Conservation (phyloP, 495 filamentous ascomycete species). For the Amorphotheca resinae region DNA sequence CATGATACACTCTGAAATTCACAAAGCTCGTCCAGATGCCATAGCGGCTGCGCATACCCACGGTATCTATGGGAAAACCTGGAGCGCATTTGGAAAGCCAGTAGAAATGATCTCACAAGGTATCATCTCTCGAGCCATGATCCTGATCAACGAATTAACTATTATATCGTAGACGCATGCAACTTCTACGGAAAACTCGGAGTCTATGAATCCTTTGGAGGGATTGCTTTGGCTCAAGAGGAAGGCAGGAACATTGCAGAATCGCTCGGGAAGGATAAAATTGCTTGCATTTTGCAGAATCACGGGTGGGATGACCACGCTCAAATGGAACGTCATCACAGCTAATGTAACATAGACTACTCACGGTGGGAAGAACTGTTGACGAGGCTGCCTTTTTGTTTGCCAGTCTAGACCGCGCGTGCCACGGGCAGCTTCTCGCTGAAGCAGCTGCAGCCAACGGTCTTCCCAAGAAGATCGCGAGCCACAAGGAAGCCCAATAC, state of each 20-base stretch:
- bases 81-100: neutral
- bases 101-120: too few relatives aligned
- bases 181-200: too few relatives aligned
- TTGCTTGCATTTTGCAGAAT: neutral
- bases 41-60: neutral
- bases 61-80: neutral
- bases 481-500: too few relatives aligned
- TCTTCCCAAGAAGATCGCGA: too few relatives aligned
- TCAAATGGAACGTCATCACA: too few relatives aligned
- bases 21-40: neutral
- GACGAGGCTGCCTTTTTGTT: slow-evolving; percentile 43
- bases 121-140: too few relatives aligned
- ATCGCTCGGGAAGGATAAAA: neutral
- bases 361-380: too few relatives aligned
- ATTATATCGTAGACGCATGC: too few relatives aligned
- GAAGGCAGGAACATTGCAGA: neutral
- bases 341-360: too few relatives aligned
- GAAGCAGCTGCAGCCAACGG: slow-evolving; percentile 24
- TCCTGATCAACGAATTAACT: too few relatives aligned
- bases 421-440: slow-evolving; percentile 32
- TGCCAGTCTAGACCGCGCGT: slow-evolving; percentile 32
- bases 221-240: neutral
- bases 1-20: neutral
- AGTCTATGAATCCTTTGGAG: neutral
- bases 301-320: too few relatives aligned